Conservation (phyloP, 106 monocot genomes). For the Platanthera guangdongensis region DNA sequence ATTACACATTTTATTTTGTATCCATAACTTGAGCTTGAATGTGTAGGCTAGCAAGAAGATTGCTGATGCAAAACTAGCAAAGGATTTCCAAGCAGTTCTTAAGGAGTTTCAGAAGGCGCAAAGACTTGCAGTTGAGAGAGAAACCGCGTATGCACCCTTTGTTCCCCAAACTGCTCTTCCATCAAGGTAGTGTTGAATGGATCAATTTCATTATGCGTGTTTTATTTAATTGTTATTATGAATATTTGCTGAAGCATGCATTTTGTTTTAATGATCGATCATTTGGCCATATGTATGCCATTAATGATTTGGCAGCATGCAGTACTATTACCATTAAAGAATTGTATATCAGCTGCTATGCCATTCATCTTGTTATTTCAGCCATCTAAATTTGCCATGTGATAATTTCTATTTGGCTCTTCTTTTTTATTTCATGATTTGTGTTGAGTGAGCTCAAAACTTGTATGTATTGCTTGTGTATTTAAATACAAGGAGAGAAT, state of each 20-base stretch:
- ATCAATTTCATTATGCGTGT: background rate
- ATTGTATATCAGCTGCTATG: background rate
- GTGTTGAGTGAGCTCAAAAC: no score
- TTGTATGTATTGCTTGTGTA: no score
- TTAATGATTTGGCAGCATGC: background rate
- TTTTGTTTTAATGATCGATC: background rate
- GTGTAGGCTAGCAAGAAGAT: conserved; percentile 73
- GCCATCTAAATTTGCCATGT: background rate
- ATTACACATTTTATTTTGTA: background rate
- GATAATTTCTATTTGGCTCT: background rate
- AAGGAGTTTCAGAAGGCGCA: conserved; percentile 86
- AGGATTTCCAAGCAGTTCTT: conserved; percentile 80
- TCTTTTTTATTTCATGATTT: background rate
- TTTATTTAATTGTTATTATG: background rate
- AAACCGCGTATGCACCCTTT: conserved; percentile 78
- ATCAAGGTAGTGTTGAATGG: conserved; percentile 26
- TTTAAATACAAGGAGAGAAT: no score
- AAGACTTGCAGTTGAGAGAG: conserved; percentile 68
- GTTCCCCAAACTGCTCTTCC: conserved; percentile 56
- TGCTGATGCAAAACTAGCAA: conserved; percentile 91
- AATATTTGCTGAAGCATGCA: background rate
- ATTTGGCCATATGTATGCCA: background rate
- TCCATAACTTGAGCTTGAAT: conserved; percentile 5
- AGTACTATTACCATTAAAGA: background rate
- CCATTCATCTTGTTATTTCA: background rate